Evolutionary conservation across 83 land plant species (phyloP), one percentile per base, ranked within the genome.

Genomic region (Larix sibirica): DNA sequence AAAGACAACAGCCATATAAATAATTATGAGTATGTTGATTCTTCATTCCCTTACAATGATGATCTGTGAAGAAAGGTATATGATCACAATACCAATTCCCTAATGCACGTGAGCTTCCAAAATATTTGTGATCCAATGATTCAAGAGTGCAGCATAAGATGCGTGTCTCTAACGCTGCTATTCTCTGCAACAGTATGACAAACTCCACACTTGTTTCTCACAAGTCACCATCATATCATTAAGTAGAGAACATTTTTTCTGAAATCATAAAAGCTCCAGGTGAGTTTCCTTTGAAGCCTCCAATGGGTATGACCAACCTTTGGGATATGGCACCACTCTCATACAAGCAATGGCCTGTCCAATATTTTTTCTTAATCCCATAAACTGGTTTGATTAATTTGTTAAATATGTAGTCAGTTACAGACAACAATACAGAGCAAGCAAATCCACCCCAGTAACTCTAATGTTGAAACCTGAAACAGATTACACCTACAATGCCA

Each of bases 371-470:
- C 77, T 14, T 40, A 23, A 73, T n/a, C 77, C 42, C 54, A 21
- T 73, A 56, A 73, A 73, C 40, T 73, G 77, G 44, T 73, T 73
- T 73, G 77, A 73, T 40, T 73, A 56, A 73, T 73, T 73, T 73
- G 77, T 40, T 44, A 73, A 73, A 73, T 73, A 73, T 42, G 54
- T 56, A 73, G 54, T 73, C 77, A 73, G 77, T 18, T 73, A 73
- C 77, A 73, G 77, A 73, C 23, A 70, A 73, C 20, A 40, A 73
- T 73, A 73, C 77, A 73, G 14, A 73, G 77, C 26, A 73, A 73
- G 56, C 77, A 47, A 12, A 73, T 73, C 77, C 56, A 73, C 23
- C 58, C 58, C 77, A 73, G 8, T 58, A 73, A 73, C n/a, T 73
- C 54, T 44, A 40, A 12, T 40, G 44, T 50, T 73, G 24, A 73